Evolutionary conservation across 805 yeast genomes (phyloP), one percentile per base, ranked within the genome.

Genomic region (Candida maris): DNA sequence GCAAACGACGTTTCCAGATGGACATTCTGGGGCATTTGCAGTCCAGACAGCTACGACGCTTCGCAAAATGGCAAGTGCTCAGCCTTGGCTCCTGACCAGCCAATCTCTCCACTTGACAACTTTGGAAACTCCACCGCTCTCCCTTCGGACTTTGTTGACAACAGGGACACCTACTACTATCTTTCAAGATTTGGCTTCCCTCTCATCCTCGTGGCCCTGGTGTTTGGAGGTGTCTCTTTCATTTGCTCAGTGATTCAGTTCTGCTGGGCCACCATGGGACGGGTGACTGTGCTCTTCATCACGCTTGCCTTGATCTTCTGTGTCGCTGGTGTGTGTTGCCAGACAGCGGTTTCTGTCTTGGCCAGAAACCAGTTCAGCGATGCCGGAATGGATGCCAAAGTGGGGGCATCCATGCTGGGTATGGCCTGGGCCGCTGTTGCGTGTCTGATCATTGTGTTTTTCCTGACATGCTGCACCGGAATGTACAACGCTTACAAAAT

Each of bases 1-100:
- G 56, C 56, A 20, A 52, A 62, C 30, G 58, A 57, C 24, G 51
- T 66, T 32, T 65, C 86, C n/a, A 77, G 85, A 51, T 84, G 89
- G 89, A 81, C 89, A 2, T 82, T 77, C 66, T 84, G 91, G 91
- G 89, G 91, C 48, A 71, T 81, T 30, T 79, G 86, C 59, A 66
- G 65, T 33, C 67, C 67, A 35, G 41, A 38, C 13, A 50, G 59
- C 46, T 49, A 43, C 37, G 35, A 32, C 22, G 47, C 45, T 2
- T 27, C 49, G 19, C 37, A 41, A 31, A 70, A 60, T 40, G 56
- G 62, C 40, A 35, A 56, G 4, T 70, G 77, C 51, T 25, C 41
- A 10, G 45, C 52, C 27, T 57, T 70, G 29, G 75, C 78, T 10
- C 87, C 93, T 19, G 91, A 81, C 32, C 73, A 68, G 51, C 87